A percentile compares a stretch with the other conserved stretches of the same genome.
These are phyloP conservation scores for Fusarium siculi DNA, from an alignment of 2,329 filamentous ascomycete genomes.

Conservation along the genomic window DNA sequence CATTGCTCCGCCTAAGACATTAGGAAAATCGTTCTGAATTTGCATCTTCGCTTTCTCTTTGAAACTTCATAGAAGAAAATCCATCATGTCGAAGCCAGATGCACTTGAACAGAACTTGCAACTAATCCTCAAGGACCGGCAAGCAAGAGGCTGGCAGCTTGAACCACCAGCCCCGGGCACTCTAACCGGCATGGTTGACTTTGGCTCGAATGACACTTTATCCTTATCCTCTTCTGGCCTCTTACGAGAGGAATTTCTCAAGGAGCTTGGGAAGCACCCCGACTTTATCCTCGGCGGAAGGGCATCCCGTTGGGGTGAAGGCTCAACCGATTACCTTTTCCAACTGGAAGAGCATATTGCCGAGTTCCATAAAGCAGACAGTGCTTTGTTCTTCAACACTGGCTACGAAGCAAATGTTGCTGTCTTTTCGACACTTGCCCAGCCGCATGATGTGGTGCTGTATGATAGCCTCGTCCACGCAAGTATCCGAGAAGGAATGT, in stretches of 20 bases:
- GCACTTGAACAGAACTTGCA: background rate
- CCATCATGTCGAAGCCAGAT: background rate
- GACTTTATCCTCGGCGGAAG: background rate
- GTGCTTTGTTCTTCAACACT: background rate
- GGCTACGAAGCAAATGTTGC: conserved; percentile 3
- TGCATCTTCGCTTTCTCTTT: background rate
- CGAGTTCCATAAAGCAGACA: background rate
- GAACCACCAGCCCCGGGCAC: background rate
- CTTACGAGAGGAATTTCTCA: background rate
- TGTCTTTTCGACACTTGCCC: background rate
- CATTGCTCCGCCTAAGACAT: no score
- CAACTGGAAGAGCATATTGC: background rate
- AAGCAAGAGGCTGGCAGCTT: background rate
- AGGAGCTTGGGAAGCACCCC: background rate
- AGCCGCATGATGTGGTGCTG: background rate
- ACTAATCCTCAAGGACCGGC: background rate
- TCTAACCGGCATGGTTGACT: background rate
- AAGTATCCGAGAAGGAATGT: background rate
- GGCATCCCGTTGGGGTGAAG: background rate
- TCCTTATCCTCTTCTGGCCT: background rate
- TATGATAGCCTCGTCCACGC: background rate
- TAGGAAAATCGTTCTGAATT: no score
- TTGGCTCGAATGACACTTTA: conserved; percentile 2
- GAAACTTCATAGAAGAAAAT: accelerated
- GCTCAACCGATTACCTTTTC: background rate